Evolutionary conservation across 1,284 basidiomycete genomes (phyloP), one percentile per base, ranked within the genome.

Genomic region (Pterulicium gracile): DNA sequence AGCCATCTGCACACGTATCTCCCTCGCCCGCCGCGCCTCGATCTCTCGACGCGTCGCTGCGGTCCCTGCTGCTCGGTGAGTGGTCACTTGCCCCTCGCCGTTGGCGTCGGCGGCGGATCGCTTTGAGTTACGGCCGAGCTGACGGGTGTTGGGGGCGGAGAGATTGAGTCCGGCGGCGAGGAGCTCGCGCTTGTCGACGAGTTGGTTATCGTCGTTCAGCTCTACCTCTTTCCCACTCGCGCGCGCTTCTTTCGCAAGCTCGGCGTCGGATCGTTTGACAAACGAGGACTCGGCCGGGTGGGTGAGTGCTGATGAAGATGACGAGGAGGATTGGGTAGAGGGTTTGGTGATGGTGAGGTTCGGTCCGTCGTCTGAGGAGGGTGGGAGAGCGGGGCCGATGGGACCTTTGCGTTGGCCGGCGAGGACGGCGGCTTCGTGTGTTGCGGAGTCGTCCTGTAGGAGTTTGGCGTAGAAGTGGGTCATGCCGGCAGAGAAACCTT

Each of bases 171-270:
- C 96, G 3, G 91, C 92, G 24, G 81, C 79, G 35, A 98, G 72
- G 5, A 99, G 70, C 40, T 95, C 88, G 47, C 94, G 85, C 59
- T 95, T 93, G 70, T 98, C 95, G 44, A 99, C 87, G 44, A 98
- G 90, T 62, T 96, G 88, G 57, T 93, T 93, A 56, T 98, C 94
- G 61, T 98, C 96, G 63, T 98, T 98, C 44, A 98, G 69, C 62
- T 97, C 94, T 35, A 98, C 84, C n/a, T 81, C 73, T 61, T 88
- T 86, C 15, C 93, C 94, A 54, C 84, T 71, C 44, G 73, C 77
- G 49, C 72, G 68, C 13, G 85, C 86, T 47, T 73, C 61, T 51
- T 67, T 75, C 35, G 83, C 89, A 35, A 85, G 72, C 59, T 85
- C 83, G 46, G 74, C 59, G 62, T 92, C 90, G 23, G 84, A 77